Evolutionary conservation across 257 asterid species (phyloP).

Genomic region (Salvia hispanica): DNA sequence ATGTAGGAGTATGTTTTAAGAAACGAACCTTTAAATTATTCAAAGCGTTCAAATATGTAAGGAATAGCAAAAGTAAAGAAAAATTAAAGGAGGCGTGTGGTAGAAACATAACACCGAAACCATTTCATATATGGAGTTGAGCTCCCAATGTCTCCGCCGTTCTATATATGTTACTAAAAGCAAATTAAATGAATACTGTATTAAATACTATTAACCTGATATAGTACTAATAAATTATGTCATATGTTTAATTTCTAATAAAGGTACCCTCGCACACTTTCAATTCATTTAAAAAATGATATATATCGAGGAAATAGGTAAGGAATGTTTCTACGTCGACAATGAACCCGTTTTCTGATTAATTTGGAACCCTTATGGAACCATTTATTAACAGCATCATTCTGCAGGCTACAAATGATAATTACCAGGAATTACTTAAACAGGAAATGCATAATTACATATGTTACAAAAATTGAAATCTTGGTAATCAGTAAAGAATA

Average conservation of each 20-base stretch:
- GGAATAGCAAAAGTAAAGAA: background rate
- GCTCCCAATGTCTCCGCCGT: constrained; percentile 1
- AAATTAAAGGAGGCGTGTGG: background rate
- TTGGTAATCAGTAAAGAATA: too few relatives aligned
- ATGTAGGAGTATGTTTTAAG: too few relatives aligned
- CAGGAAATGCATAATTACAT: too few relatives aligned
- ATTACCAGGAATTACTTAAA: too few relatives aligned
- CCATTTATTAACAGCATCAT: too few relatives aligned
- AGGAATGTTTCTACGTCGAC: too few relatives aligned
- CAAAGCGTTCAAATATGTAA: background rate
- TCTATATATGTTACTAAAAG: background rate
- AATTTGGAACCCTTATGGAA: too few relatives aligned
- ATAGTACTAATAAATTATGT: background rate
- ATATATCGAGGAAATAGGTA: too few relatives aligned
- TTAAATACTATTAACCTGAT: background rate
- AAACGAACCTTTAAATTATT: too few relatives aligned
- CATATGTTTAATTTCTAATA: background rate
- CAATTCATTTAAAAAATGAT: background rate
- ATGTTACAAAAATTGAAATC: too few relatives aligned
- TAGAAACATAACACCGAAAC: constrained; percentile 25
- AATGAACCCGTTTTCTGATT: too few relatives aligned
- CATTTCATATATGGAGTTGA: constrained; percentile 7
- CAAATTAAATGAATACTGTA: background rate
- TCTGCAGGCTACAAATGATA: too few relatives aligned
- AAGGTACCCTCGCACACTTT: background rate